A percentile compares a stretch with the other conserved stretches of the same genome.
phyloP scores from a whole-genome alignment of 306 rosid species.

The Prunus padus region DNA sequence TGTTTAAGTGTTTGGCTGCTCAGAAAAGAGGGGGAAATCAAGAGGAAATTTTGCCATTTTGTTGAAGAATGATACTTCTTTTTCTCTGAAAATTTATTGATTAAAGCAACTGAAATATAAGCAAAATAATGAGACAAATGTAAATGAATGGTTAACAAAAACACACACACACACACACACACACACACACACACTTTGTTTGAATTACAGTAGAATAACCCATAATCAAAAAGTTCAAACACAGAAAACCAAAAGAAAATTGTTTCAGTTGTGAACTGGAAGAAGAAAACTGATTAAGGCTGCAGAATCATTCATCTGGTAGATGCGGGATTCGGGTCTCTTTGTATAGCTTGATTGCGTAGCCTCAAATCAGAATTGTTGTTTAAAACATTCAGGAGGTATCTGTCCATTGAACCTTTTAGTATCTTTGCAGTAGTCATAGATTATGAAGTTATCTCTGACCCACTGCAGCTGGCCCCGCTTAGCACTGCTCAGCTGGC shows the following conservation, averaged over 20 bases:
- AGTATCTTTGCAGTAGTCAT: constrained; percentile 71
- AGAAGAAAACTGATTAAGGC: not conserved
- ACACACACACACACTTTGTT: not conserved
- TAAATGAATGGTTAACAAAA: not conserved
- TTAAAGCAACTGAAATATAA: not conserved
- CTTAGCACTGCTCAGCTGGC: constrained; percentile 36
- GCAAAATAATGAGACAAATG: not conserved
- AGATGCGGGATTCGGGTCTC: not conserved
- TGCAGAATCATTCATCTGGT: not conserved
- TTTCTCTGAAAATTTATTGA: not conserved
- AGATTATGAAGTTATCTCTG: constrained; percentile 57
- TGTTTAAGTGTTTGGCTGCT: not conserved
- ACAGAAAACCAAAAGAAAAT: constrained; percentile 15
- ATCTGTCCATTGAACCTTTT: constrained; percentile 55
- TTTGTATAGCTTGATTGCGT: not conserved
- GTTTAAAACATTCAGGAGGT: constrained; percentile 57
- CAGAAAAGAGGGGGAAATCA: not conserved
- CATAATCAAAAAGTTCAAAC: not conserved
- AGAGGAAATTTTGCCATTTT: not conserved
- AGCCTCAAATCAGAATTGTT: constrained; percentile 36
- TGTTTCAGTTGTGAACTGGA: constrained; percentile 8
- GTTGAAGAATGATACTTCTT: not conserved
- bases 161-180: not conserved
- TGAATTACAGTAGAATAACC: not conserved
- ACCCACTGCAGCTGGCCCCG: constrained; percentile 54